Base-by-base conservation (phyloP, 2,329 filamentous ascomycete species). In the Alternaria hordeiaustralica region DNA sequence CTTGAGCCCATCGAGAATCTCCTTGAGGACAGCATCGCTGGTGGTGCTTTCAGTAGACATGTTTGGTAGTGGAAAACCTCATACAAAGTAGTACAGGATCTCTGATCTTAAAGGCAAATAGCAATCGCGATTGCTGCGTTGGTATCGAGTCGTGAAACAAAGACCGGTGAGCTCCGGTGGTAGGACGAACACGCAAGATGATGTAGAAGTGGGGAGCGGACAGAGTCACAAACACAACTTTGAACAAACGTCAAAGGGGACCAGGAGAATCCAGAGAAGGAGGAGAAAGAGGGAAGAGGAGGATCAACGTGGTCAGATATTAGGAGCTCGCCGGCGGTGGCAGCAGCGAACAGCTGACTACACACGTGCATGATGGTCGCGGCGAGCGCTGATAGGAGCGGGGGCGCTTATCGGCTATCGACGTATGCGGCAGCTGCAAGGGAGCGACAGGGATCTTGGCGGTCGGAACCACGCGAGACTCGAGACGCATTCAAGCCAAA, bases 1-100 rank as follows among this genome's bases (percentile, higher is more conserved):
- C 70, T 84, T 86, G 60, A 90, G 76, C 44, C 84, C 83, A 44
- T 82, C 78, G 23, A 89, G 81, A 69, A 90, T 87, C 76, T 87
- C 84, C 67, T 84, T 84, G 61, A 88, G 80, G 49, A 86, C 73
- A 66, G 71, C 71, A 73, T 78, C 75, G 72, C 72, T 75, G 62
- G 74, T 67, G 54, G 68, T 68, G 66, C 67, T 73, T 63, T 74
- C 67, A 60, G 64, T 55, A 63, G 76, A 77, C 76, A 79, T 79
- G 67, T 64, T 69, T 66, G 58, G 45, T 47, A 44, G 21, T 23
- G 33, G 28, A 11, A 58, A 13, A 49, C 20, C 43, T n/a, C 49
- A 54, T 50, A 47, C 28, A 50, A 49, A 18, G 23, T 43, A 28
- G 56, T 45, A 46, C 12, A 46, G 51, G 25, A 25, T 41, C n/a